phyloP scores from a whole-genome alignment of 306 rosid genomes.

The Medicago lupulina region DNA sequence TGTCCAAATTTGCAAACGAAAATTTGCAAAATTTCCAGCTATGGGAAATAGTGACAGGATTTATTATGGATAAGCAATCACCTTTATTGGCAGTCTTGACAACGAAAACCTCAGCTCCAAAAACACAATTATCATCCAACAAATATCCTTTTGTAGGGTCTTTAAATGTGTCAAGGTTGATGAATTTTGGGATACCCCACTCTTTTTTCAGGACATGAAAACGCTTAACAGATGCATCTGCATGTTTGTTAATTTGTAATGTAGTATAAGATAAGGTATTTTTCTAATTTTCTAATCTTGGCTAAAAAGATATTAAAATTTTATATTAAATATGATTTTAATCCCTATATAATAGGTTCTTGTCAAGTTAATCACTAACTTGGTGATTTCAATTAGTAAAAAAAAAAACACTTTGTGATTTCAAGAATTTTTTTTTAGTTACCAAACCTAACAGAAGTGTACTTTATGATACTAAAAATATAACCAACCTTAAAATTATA shows the following conservation, averaged over 20 bases:
- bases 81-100: conserved; percentile 28
- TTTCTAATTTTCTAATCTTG: not conserved
- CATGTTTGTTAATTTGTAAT: not conserved
- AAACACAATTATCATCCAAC: conserved; percentile 41
- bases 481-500: no score
- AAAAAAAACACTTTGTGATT: no score
- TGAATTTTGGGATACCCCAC: conserved; percentile 46
- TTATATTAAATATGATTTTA: no score
- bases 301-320: no score
- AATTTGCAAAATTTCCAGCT: conserved; percentile 42
- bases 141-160: conserved; percentile 49
- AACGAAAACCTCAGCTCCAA: conserved; percentile 51
- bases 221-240: conserved; percentile 42
- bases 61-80: conserved; percentile 36
- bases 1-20: not conserved
- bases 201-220: conserved; percentile 41
- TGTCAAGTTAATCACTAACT: no score
- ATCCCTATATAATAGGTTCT: no score
- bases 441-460: no score
- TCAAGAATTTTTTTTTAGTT: no score
- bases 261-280: not conserved
- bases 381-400: no score
- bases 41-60: conserved; percentile 3
- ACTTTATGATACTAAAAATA: no score
- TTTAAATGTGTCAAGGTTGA: conserved; percentile 37